Evolutionary conservation across 805 yeast genomes (phyloP).

Genomic region (Pichia pseudocactophila): DNA sequence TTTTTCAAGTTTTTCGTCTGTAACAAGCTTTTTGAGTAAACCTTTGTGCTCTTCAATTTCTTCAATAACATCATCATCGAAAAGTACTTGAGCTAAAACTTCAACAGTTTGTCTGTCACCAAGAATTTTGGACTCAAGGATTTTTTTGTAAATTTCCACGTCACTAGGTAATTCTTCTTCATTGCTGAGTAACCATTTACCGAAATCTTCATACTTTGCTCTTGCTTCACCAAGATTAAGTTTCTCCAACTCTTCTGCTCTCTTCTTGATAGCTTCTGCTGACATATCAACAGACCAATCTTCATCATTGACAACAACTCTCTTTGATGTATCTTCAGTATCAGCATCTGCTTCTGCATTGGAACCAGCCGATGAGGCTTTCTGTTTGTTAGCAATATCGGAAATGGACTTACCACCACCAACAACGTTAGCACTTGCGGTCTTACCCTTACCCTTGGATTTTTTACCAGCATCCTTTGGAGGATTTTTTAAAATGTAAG

Average conservation of each 20-base stretch:
- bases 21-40: conserved; percentile 67
- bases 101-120: conserved; percentile 71
- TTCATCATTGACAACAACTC: conserved; percentile 70
- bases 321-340: conserved; percentile 20
- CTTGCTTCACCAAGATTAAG: conserved; percentile 33
- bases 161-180: conserved; percentile 59
- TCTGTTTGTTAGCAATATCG: conserved; percentile 56
- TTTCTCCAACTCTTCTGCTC: conserved; percentile 82
- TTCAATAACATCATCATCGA: conserved; percentile 64
- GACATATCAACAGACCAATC: conserved; percentile 98
- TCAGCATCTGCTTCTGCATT: conserved; percentile 6
- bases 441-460: conserved; percentile 50
- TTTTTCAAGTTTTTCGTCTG: conserved; percentile 63
- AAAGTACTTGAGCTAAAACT: conserved; percentile 85
- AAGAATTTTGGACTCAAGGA: conserved; percentile 65
- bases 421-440: conserved; percentile 82
- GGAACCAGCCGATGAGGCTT: conserved; percentile 1
- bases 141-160: conserved; percentile 87
- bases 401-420: conserved; percentile 80
- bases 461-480: conserved; percentile 45
- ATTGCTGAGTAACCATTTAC: conserved; percentile 69
- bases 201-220: conserved; percentile 62
- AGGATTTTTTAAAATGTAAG: conserved; percentile 86
- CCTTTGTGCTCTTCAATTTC: conserved; percentile 77
- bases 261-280: conserved; percentile 87